Percentiles rank a stretch among this genome's conserved stretches.
phyloP scores from a whole-genome alignment of 2,329 filamentous ascomycete species.

The Gremmenia infestans region DNA sequence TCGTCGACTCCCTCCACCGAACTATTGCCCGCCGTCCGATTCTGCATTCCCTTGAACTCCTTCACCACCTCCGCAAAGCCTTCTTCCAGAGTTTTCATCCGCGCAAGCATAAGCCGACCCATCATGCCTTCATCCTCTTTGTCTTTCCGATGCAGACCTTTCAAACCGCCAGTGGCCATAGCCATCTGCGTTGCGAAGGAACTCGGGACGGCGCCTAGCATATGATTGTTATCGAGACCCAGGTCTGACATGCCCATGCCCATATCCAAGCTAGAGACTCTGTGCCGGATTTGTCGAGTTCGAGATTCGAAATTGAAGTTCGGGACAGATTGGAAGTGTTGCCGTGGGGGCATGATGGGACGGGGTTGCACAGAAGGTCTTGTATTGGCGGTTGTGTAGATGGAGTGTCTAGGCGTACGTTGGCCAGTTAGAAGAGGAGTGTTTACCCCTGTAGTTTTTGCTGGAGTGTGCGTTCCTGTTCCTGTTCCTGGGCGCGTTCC shows the following conservation, averaged over 20 bases:
- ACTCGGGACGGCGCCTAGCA: slow-evolving; percentile 60
- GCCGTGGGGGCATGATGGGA: slow-evolving; percentile 49
- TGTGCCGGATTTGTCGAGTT: slow-evolving; percentile 20
- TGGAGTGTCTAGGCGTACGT: slow-evolving; percentile 27
- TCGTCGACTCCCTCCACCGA: slow-evolving; percentile 15
- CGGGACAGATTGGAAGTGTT: slow-evolving; percentile 50
- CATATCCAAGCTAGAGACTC: slow-evolving; percentile 58
- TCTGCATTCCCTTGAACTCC: slow-evolving; percentile 49
- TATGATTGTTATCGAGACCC: slow-evolving; percentile 58
- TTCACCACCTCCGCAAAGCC: slow-evolving; percentile 82
- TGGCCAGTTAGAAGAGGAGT: slow-evolving; percentile 19
- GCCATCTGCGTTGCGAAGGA: slow-evolving; percentile 81
- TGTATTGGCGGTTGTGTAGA: slow-evolving; percentile 37
- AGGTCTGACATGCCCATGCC: slow-evolving; percentile 70
- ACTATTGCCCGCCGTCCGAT: slow-evolving; percentile 26
- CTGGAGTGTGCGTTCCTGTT: slow-evolving; percentile 14
- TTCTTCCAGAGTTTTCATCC: slow-evolving; percentile 92
- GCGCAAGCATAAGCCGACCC: slow-evolving; percentile 72
- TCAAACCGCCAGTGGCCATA: slow-evolving; percentile 60
- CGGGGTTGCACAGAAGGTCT: slow-evolving; percentile 37
- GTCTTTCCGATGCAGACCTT: slow-evolving; percentile 36
- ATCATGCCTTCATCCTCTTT: slow-evolving; percentile 63
- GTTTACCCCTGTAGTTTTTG: slow-evolving; percentile 17
- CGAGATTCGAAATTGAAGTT: slow-evolving; percentile 36
- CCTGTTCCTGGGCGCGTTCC: slow-evolving; percentile 10